These are phyloP conservation scores for Colletotrichum spinosum DNA, from an alignment of 2,329 filamentous ascomycete species.

Conservation along the genomic window DNA sequence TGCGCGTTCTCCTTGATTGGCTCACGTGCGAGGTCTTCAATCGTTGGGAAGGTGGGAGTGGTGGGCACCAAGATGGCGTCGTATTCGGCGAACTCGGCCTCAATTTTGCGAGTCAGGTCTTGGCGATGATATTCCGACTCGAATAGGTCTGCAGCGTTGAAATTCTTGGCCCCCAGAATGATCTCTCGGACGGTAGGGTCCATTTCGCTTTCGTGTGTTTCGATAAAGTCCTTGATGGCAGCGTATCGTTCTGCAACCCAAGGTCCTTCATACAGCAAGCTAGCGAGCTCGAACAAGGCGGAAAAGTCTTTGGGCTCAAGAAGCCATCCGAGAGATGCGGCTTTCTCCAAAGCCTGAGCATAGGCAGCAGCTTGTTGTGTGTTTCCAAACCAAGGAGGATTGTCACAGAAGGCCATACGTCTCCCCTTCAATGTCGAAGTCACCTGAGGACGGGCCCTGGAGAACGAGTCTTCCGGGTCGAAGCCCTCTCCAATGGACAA, in stretches of 20 bases:
- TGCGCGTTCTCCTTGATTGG: constrained; percentile 66
- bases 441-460: constrained; percentile 51
- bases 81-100: constrained; percentile 53
- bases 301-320: constrained; percentile 59
- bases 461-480: constrained; percentile 63
- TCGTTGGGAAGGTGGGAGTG: constrained; percentile 62
- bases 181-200: constrained; percentile 51
- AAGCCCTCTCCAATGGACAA: constrained; percentile 61
- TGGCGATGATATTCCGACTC: constrained; percentile 51
- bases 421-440: constrained; percentile 28
- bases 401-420: constrained; percentile 52
- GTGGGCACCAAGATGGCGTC: constrained; percentile 68
- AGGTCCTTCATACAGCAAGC: constrained; percentile 67
- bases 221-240: constrained; percentile 60
- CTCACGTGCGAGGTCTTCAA: constrained; percentile 61
- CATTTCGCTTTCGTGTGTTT: constrained; percentile 45
- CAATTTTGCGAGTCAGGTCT: constrained; percentile 54
- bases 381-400: constrained; percentile 51
- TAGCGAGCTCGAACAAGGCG: constrained; percentile 62
- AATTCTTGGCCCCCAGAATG: constrained; percentile 51
- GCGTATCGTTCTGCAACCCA: constrained; percentile 69
- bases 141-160: constrained; percentile 60
- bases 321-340: constrained; percentile 53
- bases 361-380: constrained; percentile 55
- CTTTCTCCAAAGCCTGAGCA: constrained; percentile 52